Conservation (phyloP, 225 moss, liverwort and hornwort genomes). For the Physcomitrellopsis africana region DNA sequence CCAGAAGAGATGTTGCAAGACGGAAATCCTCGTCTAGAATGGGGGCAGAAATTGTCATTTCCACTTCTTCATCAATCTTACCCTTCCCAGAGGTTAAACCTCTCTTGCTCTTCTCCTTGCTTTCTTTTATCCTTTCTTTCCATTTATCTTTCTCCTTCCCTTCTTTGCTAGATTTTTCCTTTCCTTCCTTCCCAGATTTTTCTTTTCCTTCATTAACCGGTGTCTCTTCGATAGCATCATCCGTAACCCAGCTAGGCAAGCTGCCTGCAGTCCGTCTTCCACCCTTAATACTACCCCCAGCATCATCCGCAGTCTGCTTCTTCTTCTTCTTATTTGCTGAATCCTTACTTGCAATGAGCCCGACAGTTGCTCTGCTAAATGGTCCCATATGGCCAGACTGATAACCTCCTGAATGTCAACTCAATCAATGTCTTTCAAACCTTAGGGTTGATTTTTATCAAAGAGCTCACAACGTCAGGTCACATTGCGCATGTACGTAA, state of each 20-base stretch:
- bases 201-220: constrained; percentile 50
- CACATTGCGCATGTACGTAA: constrained; percentile 26
- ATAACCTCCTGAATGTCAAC: constrained; percentile 11
- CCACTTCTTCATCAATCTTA: constrained; percentile 54
- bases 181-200: constrained; percentile 21
- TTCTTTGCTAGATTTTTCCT: constrained; percentile 33
- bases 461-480: constrained; percentile 26
- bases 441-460: constrained; percentile 26
- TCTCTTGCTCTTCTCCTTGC: constrained; percentile 56
- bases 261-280: constrained; percentile 45
- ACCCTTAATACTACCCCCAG: constrained; percentile 38
- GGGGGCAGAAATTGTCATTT: constrained; percentile 65
- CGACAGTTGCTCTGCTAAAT: constrained; percentile 69
- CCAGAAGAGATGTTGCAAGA: constrained; percentile 67
- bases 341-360: constrained; percentile 67
- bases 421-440: constrained; percentile 27
- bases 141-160: constrained; percentile 47
- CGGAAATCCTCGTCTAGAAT: constrained; percentile 71
- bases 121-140: constrained; percentile 60
- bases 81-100: constrained; percentile 45
- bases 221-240: constrained; percentile 55
- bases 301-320: constrained; percentile 47
- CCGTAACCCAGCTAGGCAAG: constrained; percentile 62
- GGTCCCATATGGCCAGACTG: constrained; percentile 63
- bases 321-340: constrained; percentile 60